Base-by-base conservation (phyloP, 73 alveolate species). In the Blepharisma japonicum region DNA sequence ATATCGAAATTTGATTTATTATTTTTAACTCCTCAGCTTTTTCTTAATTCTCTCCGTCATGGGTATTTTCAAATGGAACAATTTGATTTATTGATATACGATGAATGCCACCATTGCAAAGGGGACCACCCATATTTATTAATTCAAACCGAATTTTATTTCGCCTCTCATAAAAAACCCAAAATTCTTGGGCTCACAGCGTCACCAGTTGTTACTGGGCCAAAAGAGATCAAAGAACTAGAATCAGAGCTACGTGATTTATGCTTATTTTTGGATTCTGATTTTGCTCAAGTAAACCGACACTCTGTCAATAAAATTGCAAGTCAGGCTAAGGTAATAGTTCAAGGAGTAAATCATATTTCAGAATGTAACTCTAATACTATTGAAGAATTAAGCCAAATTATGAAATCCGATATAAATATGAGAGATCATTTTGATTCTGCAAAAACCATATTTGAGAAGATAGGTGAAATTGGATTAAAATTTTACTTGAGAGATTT, bases 121-220 rank as follows among this genome's bases (percentile, higher is more conserved):
- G 49, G 49, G n/a, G 20, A 61, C 68, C 55, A 61, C 21, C 77
- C 77, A 0, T 61, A 61, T 27, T 18, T 27, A 0, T 11, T 2
- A 4, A 20, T 61, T 61, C 11, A 11, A 21, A 20, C n/a, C 3
- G 77, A 61, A 23, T 61, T 61, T 61, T 61, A 61, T 61, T 21
- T 18, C 21, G 71, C n/a, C 42, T 8, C 11, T 8, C 54, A 0
- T 6, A 11, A 8, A 11, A 8, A 21, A 4, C 77, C 77, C 0
- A 61, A 61, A 23, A 61, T 61, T 2, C 77, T 61, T 8, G 77
- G 77, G n/a, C 49, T 61, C n/a, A 61, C 77, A 61, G 77, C 77
- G n/a, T 18, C 55, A 11, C 77, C 77, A 61, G 21, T 61, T 11
- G 14, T 11, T 9, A 23, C 42, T 8, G 49, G 49, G 2, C 20